phyloP scores from a whole-genome alignment of 2,329 filamentous ascomycete species.

The Emmonsia crescens region DNA sequence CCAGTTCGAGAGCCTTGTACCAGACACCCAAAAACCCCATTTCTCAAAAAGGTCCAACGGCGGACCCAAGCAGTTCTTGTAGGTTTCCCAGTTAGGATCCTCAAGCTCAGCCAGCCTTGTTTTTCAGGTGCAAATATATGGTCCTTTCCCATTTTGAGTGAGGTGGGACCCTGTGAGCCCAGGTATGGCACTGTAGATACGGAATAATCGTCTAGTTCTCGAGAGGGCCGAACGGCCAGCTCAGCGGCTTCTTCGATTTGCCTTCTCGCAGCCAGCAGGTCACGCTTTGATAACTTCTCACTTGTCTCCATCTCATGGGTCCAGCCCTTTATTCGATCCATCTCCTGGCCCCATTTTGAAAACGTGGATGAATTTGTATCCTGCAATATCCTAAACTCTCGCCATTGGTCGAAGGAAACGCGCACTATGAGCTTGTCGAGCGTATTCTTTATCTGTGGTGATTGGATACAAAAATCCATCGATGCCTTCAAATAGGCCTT shows the following conservation, averaged over 20 bases:
- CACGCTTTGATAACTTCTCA: conserved; percentile 72
- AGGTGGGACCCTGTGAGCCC: conserved; percentile 56
- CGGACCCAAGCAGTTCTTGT: conserved; percentile 81
- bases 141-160: conserved; percentile 43
- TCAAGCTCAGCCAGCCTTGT: conserved; percentile 86
- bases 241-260: conserved; percentile 73
- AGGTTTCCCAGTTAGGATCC: conserved; percentile 74
- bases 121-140: conserved; percentile 53
- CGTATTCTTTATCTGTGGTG: conserved; percentile 71
- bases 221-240: conserved; percentile 61
- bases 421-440: conserved; percentile 80
- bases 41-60: conserved; percentile 90
- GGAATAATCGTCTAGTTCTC: conserved; percentile 88
- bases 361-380: conserved; percentile 54
- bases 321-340: conserved; percentile 89
- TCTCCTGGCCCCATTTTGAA: conserved; percentile 60
- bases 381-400: conserved; percentile 64
- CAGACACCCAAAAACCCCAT: conserved; percentile 93
- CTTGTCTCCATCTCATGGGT: conserved; percentile 84
- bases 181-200: conserved; percentile 82
- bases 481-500: conserved; percentile 84
- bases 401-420: conserved; percentile 78
- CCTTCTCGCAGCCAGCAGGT: conserved; percentile 66
- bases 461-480: conserved; percentile 84
- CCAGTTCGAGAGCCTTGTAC: conserved; percentile 67